These are phyloP conservation scores for Aspergillus niger DNA, from an alignment of 2,329 filamentous ascomycete genomes.

Conservation along the genomic window DNA sequence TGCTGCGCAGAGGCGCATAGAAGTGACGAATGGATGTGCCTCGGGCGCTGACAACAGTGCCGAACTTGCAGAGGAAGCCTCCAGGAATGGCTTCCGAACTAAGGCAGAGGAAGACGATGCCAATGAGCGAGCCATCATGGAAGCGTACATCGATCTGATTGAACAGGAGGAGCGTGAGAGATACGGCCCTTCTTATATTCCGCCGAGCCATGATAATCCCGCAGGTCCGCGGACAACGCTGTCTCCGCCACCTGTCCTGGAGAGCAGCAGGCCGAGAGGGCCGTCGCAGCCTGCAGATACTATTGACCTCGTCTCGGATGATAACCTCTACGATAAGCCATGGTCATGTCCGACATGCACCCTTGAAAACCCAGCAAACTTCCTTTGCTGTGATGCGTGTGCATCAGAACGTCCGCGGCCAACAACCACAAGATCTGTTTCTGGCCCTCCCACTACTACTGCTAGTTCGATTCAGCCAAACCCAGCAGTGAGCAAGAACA, in stretches of 20 bases:
- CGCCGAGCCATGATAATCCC: slow-evolving; percentile 56
- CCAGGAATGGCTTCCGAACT: slow-evolving; percentile 74
- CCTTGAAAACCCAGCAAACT: slow-evolving; percentile 61
- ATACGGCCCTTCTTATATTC: slow-evolving; percentile 59
- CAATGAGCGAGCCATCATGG: slow-evolving; percentile 81
- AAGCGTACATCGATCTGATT: slow-evolving; percentile 82
- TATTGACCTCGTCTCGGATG: slow-evolving; percentile 25
- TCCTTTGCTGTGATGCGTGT: slow-evolving; percentile 63
- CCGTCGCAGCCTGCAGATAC: slow-evolving; percentile 9
- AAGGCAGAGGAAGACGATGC: slow-evolving; percentile 85
- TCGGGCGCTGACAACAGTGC: slow-evolving; percentile 67
- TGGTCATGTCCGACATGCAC: slow-evolving; percentile 66
- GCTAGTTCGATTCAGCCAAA: slow-evolving; percentile 8
- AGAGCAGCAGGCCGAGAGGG: slow-evolving; percentile 26
- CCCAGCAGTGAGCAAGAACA: slow-evolving; percentile 21
- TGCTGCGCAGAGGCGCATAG: slow-evolving; percentile 69
- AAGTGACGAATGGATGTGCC: slow-evolving; percentile 72
- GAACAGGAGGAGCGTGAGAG: slow-evolving; percentile 72
- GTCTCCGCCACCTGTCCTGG: slow-evolving; percentile 42
- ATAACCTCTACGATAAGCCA: slow-evolving; percentile 41
- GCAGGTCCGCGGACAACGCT: slow-evolving; percentile 47
- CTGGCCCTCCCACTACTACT: slow-evolving; percentile 5
- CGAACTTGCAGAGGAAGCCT: slow-evolving; percentile 68
- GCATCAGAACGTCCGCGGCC: slow-evolving; percentile 54
- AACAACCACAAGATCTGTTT: slow-evolving; percentile 19